phyloP scores from a whole-genome alignment of 345 rosid genomes.

The sweet orange (Citrus sinensis) region DVS_A1.0 CM039163.1:4467501-4468000 shows the following conservation, averaged over 20 bases:
- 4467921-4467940: no score
- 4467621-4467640: background rate
- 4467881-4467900: background rate
- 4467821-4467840: no score
- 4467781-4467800: background rate
- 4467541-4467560: no score
- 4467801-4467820: background rate
- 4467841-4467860: no score
- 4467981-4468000: no score
- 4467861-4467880: no score
- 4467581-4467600: background rate
- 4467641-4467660: no score
- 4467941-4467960: no score
- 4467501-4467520: background rate
- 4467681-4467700: background rate
- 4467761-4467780: background rate
- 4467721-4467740: background rate
- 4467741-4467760: background rate
- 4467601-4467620: no score
- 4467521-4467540: background rate
- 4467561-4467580: conserved; percentile 3
- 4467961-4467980: no score
- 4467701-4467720: background rate
- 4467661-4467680: background rate
- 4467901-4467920: background rate